Evolutionary conservation across 371 early-diverging fungal genomes (phyloP), one percentile per base, ranked within the genome.

Genomic region (Lichtheimia corymbifera): DNA sequence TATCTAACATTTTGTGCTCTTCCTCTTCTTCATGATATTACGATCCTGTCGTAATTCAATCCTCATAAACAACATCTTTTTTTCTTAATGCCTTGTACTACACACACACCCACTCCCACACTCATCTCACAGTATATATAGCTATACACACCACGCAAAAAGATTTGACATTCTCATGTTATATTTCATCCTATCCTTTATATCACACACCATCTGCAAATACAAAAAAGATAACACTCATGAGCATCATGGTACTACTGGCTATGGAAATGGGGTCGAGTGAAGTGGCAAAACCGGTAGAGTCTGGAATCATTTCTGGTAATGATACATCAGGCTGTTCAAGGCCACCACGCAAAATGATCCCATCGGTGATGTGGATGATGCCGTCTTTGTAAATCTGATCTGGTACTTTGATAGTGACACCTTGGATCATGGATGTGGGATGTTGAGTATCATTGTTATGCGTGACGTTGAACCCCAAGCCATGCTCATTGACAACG

Each of bases 281-380:
- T 13, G 24, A 14, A 28, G 25, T 27, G 13, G 28, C 17, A 28
- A 28, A 5, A 27, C 4, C 0, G 3, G 52, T n/a, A n/a, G n/a
- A 4, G 4, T 30, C 54, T 41, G 54, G 54, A 35, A 35, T 5
- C 35, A 11, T 35, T 77, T 81, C 41, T 76, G 80, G 47, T 76
- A 59, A 24, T 78, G 73, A 22, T 72, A 70, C n/a, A 71, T 76
- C 5, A 78, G 65, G 58, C 78, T 79, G 51, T 74, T 70, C 27
- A 80, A 74, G 59, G 71, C 61, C 27, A 81, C 65, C 40, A 76
- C 64, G 35, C 15, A 54, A 41, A 12, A 58, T 49, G n/a, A 58
- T 28, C 2, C 58, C 58, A 35, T 58, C 58, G 2, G 58, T 58
- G 18, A 58, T 30, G 35, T 58, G 58, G 18, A 58, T 58, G 17